A percentile compares a stretch with the other conserved stretches of the same genome.
Conservation (phyloP, 2,329 filamentous ascomycete genomes). For the Verticillium klebahnii region DNA sequence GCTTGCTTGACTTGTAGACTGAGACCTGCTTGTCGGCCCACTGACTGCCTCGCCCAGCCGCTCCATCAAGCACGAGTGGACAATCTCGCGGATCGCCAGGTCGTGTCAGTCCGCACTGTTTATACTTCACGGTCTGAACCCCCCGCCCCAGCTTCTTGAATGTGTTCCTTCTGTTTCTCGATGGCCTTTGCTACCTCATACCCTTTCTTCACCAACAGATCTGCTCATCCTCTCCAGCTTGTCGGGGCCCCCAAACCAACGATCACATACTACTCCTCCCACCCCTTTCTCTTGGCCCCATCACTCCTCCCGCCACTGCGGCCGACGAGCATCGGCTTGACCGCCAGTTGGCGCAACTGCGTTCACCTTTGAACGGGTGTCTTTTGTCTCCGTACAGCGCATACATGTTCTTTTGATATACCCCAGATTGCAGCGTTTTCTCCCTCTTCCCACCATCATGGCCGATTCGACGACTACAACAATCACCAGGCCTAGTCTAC, state of each 20-base stretch:
- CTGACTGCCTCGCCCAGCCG: not conserved
- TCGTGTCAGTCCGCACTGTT: not conserved
- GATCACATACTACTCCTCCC: not conserved
- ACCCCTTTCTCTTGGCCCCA: not conserved
- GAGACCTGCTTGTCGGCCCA: not conserved
- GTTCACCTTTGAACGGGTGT: not conserved
- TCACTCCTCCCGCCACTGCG: not conserved
- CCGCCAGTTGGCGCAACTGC: not conserved
- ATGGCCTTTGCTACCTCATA: not conserved
- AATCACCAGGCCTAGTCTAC: constrained; percentile 10
- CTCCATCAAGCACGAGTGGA: not conserved
- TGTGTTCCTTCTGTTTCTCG: not conserved
- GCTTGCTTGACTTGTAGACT: not conserved
- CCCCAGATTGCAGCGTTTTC: constrained; percentile 1
- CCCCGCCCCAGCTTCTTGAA: not conserved
- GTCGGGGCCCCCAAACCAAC: not conserved
- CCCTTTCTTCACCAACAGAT: not conserved
- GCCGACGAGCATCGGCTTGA: not conserved
- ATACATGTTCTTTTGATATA: constrained; percentile 4
- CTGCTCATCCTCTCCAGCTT: not conserved
- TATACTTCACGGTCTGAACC: not conserved
- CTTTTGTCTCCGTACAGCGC: not conserved
- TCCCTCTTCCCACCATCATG: constrained; percentile 5
- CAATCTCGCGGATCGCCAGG: not conserved
- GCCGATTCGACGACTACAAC: constrained; percentile 1